Evolutionary conservation across 164 flowering plant species (phyloP).

Genomic region (Piper betle): DNA sequence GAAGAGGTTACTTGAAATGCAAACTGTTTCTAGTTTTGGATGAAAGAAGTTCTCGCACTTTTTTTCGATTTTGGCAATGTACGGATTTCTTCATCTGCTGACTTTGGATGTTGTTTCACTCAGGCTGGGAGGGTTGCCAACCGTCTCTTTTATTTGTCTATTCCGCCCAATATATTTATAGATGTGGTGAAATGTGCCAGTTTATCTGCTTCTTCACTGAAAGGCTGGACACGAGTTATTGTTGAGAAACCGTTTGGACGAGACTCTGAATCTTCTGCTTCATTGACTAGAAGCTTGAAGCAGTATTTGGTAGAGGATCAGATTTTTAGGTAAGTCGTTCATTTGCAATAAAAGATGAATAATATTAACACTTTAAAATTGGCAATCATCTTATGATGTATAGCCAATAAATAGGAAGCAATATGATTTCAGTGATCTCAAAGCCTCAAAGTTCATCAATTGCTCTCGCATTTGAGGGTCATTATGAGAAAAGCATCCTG

Average conservation of each 20-base stretch:
- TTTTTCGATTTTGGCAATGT: neutral
- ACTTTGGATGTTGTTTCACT: conserved; percentile 4
- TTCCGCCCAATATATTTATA: conserved; percentile 86
- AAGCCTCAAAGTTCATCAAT: too few relatives aligned
- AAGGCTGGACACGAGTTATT: conserved; percentile 95
- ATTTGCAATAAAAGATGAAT: too few relatives aligned
- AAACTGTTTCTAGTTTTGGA: too few relatives aligned
- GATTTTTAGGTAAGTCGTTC: conserved; percentile 53
- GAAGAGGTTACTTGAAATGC: too few relatives aligned
- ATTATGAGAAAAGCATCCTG: too few relatives aligned
- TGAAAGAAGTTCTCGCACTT: neutral
- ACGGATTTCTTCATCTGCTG: neutral
- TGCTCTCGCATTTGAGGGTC: too few relatives aligned
- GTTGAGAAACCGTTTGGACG: conserved; percentile 98
- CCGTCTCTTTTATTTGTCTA: conserved; percentile 81
- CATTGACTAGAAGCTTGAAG: conserved; percentile 61
- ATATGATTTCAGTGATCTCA: too few relatives aligned
- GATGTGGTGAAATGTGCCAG: conserved; percentile 81
- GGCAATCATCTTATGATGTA: too few relatives aligned
- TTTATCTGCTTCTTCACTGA: conserved; percentile 59
- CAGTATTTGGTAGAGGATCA: conserved; percentile 78
- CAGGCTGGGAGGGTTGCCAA: conserved; percentile 69
- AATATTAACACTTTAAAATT: too few relatives aligned
- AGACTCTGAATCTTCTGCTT: conserved; percentile 84
- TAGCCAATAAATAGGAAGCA: too few relatives aligned